These are phyloP conservation scores for Aspergillus glaucus DNA, from an alignment of 2,329 filamentous ascomycete genomes.

Conservation along the genomic window DNA sequence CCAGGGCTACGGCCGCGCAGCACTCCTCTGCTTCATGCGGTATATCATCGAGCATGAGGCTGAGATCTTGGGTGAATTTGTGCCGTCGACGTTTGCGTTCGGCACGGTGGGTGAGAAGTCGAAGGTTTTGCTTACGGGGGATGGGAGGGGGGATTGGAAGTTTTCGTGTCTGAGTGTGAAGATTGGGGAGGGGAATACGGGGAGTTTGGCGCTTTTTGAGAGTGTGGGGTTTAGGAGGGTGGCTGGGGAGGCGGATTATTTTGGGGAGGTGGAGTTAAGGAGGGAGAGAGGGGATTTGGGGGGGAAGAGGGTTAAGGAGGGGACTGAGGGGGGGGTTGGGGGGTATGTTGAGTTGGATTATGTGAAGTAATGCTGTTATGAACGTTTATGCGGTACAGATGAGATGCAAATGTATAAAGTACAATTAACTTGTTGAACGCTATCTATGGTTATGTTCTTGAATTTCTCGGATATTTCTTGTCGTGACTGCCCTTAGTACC, in stretches of 20 bases:
- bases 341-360: constrained; percentile 37
- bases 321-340: constrained; percentile 25
- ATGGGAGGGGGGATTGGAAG: constrained; percentile 3
- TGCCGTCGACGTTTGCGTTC: constrained; percentile 3
- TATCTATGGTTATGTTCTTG: not conserved
- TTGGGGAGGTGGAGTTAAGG: constrained; percentile 60
- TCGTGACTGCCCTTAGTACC: not conserved
- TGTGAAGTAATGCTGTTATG: constrained; percentile 4
- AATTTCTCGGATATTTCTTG: not conserved
- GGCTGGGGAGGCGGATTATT: constrained; percentile 52
- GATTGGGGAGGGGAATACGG: constrained; percentile 52
- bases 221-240: constrained; percentile 51
- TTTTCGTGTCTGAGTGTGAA: constrained; percentile 52
- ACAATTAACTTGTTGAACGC: too few species aligned
- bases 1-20: constrained; percentile 58
- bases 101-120: constrained; percentile 8
- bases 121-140: constrained; percentile 1
- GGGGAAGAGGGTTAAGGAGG: constrained; percentile 16
- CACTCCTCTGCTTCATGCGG: constrained; percentile 61
- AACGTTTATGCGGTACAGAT: not conserved
- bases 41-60: constrained; percentile 56
- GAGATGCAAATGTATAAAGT: not conserved
- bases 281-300: constrained; percentile 22
- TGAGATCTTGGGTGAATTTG: constrained; percentile 55
- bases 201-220: constrained; percentile 57